A percentile compares a stretch with the other conserved stretches of the same genome.
Evolutionary conservation across 345 rosid genomes (phyloP).

Genomic region (Hibiscus tridactylites): DNA sequence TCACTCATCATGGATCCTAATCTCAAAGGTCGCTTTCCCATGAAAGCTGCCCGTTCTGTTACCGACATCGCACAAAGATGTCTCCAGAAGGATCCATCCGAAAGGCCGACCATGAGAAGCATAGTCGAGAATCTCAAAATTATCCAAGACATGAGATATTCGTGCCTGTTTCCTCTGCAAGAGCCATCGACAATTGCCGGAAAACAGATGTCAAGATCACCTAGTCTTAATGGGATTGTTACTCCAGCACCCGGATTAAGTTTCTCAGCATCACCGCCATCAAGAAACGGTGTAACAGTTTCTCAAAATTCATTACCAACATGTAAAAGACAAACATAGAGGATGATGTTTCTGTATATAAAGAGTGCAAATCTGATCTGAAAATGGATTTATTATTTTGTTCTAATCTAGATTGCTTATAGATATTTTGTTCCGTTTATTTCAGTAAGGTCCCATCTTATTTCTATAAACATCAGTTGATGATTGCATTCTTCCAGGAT

Average conservation of each 20-base stretch:
- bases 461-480: too few relatives aligned
- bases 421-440: not conserved
- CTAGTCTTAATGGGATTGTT: slow-evolving; percentile 71
- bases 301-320: slow-evolving; percentile 26
- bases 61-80: slow-evolving; percentile 83
- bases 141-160: slow-evolving; percentile 52
- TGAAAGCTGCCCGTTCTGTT: slow-evolving; percentile 74
- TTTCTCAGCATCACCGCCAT: slow-evolving; percentile 41
- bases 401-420: not conserved
- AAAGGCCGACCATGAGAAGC: slow-evolving; percentile 83
- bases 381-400: slow-evolving; percentile 10
- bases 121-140: slow-evolving; percentile 61
- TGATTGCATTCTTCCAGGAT: not conserved
- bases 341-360: slow-evolving; percentile 33
- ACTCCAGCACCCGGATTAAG: slow-evolving; percentile 43
- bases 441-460: too few relatives aligned
- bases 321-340: too few relatives aligned
- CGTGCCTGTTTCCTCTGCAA: slow-evolving; percentile 67
- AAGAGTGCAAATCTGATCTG: slow-evolving; percentile 20
- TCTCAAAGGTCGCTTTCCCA: slow-evolving; percentile 75
- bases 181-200: slow-evolving; percentile 54
- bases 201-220: slow-evolving; percentile 79
- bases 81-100: slow-evolving; percentile 47
- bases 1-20: slow-evolving; percentile 90
- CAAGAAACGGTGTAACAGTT: slow-evolving; percentile 33